These are phyloP conservation scores for Nowakowskiella sp. DNA, from an alignment of 192 early-diverging fungal genomes.

Conservation along the genomic window DNA sequence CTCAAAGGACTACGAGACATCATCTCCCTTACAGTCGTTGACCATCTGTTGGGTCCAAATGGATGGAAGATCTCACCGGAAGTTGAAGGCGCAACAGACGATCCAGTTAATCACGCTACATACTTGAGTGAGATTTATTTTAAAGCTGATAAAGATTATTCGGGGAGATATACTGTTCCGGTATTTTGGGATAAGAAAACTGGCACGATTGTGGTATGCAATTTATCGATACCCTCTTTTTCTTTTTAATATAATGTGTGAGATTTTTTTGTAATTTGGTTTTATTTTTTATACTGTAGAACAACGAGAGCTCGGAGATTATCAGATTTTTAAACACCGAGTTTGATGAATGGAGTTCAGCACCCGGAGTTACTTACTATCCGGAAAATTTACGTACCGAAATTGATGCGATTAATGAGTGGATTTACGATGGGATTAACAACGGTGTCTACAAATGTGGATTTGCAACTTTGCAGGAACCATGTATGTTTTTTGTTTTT, in stretches of 20 bases:
- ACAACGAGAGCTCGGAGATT: conserved; percentile 95
- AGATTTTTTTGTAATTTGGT: neutral
- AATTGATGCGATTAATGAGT: conserved; percentile 83
- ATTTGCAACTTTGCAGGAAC: conserved; percentile 64
- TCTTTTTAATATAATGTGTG: neutral
- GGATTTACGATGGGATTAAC: conserved; percentile 92
- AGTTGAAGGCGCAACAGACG: conserved; percentile 58
- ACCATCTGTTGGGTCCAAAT: conserved; percentile 67
- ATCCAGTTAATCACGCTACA: conserved; percentile 63
- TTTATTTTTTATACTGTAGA: conserved; percentile 43
- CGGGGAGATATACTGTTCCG: conserved; percentile 73
- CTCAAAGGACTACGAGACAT: conserved; percentile 82
- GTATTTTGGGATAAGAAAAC: conserved; percentile 95
- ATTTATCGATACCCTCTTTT: neutral
- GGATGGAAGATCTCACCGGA: conserved; percentile 57
- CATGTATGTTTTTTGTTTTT: conserved; percentile 32
- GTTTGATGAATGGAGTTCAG: conserved; percentile 68
- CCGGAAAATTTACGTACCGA: conserved; percentile 61
- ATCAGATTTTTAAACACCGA: conserved; percentile 85
- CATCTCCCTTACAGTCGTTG: conserved; percentile 79
- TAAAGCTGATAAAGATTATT: conserved; percentile 75
- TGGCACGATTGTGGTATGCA: conserved; percentile 65
- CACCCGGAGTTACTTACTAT: conserved; percentile 65
- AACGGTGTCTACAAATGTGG: conserved; percentile 92
- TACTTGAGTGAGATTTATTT: conserved; percentile 84